Evolutionary conservation across 805 yeast species (phyloP), one percentile per base, ranked within the genome.

Genomic region (Yamadazyma nakazawae): DNA sequence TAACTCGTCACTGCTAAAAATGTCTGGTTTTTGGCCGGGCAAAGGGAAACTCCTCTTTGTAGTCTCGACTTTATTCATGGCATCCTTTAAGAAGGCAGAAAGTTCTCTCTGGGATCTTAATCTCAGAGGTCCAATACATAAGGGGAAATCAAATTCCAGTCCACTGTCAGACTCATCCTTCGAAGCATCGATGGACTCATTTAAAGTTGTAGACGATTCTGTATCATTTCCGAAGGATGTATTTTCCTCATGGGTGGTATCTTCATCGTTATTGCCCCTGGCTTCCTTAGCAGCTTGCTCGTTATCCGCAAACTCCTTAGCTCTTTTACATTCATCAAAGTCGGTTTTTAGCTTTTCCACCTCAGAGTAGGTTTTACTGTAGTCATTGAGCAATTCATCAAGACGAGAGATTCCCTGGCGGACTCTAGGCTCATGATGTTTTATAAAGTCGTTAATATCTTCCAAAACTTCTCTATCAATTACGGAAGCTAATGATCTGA

Each of bases 11-110:
- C 75, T 68, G 40, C 66, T 62, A 54, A 72, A 72, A 7, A 66
- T 63, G 34, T 70, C 72, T 42, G 63, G 64, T 39, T 60, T 62
- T 46, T 66, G 67, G 1, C 76, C 75, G 1, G 76, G 75, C 16
- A 72, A 50, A 0, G 70, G 68, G 17, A 72, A 62, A 42, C 60
- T 67, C 25, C 75, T 56, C 46, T 58, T 63, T 3, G 54, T 51
- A 0, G 63, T 55, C 3, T 63, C 59, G 5, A 72, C 59, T 2
- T 54, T 39, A 6, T 36, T 19, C 5, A 63, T 61, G 43, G 67
- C 50, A 8, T 54, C 48, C 10, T 47, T 30, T 8, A 72, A 37
- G 26, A 72, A 57, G 1, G 31, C 32, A 2, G 58, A 43, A 8
- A 72, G 52, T 6, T 60, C 63, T 1, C 39, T 47, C 5, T 46